These are phyloP conservation scores for Zymoseptoria ardabiliae DNA, from an alignment of 2,329 filamentous ascomycete genomes.

Conservation along the genomic window DNA sequence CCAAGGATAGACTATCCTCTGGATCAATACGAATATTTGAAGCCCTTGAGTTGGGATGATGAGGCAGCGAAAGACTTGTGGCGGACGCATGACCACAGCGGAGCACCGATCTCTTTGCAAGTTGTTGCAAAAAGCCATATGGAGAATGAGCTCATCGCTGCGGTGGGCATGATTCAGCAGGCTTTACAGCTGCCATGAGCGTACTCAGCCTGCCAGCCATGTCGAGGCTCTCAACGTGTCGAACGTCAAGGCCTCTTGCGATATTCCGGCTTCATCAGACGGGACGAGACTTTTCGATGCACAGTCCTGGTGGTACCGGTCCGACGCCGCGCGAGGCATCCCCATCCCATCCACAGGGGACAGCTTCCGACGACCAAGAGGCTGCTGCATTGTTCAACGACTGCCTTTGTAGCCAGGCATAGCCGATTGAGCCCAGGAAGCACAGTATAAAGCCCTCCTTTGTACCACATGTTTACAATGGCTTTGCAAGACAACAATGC, in stretches of 20 bases:
- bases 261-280: too few species aligned
- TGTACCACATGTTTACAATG: neutral
- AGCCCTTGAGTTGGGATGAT: slow-evolving; percentile 11
- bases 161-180: slow-evolving; percentile 9
- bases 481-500: neutral
- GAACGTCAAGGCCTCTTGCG: too few species aligned
- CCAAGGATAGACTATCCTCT: slow-evolving; percentile 1
- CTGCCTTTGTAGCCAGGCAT: neutral
- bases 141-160: slow-evolving; percentile 14
- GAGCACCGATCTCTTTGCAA: slow-evolving; percentile 14
- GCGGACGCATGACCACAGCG: slow-evolving; percentile 10
- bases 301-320: too few species aligned
- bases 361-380: neutral
- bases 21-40: neutral
- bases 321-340: too few species aligned
- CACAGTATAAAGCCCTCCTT: neutral
- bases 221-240: too few species aligned
- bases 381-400: neutral
- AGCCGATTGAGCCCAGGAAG: too few species aligned
- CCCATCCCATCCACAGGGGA: neutral
- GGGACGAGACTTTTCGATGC: too few species aligned
- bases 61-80: slow-evolving; percentile 10
- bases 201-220: too few species aligned
- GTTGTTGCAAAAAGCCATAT: slow-evolving; percentile 9
- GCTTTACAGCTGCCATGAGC: slow-evolving; percentile 4